These are phyloP conservation scores for Podospora pseudocomata DNA, from an alignment of 495 filamentous ascomycete genomes.

Conservation along the genomic window DNA sequence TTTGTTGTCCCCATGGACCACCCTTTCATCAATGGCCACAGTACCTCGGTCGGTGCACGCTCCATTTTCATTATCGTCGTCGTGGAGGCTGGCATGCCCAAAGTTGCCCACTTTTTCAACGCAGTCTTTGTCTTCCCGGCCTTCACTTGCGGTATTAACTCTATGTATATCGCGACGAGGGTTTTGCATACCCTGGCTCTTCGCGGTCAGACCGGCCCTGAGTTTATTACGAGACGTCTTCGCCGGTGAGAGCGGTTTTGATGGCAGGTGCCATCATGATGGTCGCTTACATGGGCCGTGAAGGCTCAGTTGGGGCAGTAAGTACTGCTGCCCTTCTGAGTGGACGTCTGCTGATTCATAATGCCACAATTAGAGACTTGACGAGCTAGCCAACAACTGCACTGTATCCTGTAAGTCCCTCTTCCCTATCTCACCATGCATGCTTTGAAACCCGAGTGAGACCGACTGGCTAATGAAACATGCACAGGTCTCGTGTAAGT, in stretches of 20 bases:
- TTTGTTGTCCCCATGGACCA: conserved; percentile 47
- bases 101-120: conserved; percentile 46
- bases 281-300: conserved; percentile 47
- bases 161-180: conserved; percentile 45
- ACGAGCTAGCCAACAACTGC: conserved; percentile 44
- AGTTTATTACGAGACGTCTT: conserved; percentile 36
- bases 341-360: not conserved
- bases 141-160: conserved; percentile 45
- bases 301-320: conserved; percentile 30
- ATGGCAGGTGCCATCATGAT: conserved; percentile 43
- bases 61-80: conserved; percentile 46
- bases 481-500: not conserved
- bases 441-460: not conserved
- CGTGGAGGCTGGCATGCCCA: conserved; percentile 41
- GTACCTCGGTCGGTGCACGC: conserved; percentile 37
- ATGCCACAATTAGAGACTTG: conserved; percentile 19
- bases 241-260: conserved; percentile 42
- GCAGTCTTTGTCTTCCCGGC: conserved; percentile 49
- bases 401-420: conserved; percentile 30
- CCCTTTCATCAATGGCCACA: conserved; percentile 43
- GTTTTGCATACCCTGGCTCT: conserved; percentile 47
- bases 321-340: not conserved
- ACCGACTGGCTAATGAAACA: not conserved
- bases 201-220: conserved; percentile 36
- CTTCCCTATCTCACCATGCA: not conserved